These are phyloP conservation scores for Trichoderma pleuroti DNA, from an alignment of 2,329 filamentous ascomycete genomes.

Conservation along the genomic window DNA sequence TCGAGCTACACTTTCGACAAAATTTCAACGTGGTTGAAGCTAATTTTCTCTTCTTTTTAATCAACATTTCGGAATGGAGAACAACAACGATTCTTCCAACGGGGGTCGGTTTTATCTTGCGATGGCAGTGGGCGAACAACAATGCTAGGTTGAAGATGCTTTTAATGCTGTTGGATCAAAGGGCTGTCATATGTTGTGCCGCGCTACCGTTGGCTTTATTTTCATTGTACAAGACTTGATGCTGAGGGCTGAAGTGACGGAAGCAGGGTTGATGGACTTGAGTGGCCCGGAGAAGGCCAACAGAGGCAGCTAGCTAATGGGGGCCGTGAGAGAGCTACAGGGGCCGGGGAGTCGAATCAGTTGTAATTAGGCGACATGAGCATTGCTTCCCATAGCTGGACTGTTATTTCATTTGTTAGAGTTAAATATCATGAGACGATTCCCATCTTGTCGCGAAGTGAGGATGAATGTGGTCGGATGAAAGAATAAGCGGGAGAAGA, in stretches of 20 bases:
- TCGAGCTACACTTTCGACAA: not conserved
- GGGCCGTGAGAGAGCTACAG: not conserved
- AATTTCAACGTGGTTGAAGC: not conserved
- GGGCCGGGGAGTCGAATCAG: not conserved
- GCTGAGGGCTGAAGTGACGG: not conserved
- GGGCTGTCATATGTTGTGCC: slow-evolving; percentile 8
- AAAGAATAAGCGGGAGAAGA: slow-evolving; percentile 6
- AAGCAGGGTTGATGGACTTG: not conserved
- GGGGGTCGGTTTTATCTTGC: not conserved
- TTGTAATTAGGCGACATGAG: slow-evolving; percentile 15
- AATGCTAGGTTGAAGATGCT: not conserved
- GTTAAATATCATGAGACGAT: slow-evolving; percentile 12
- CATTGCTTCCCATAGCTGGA: slow-evolving; percentile 20
- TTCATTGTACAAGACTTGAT: slow-evolving; percentile 20
- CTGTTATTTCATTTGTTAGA: slow-evolving; percentile 18
- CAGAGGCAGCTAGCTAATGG: not conserved
- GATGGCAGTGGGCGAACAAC: not conserved
- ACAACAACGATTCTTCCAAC: not conserved
- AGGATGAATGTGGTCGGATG: not conserved
- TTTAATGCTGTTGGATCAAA: slow-evolving; percentile 20
- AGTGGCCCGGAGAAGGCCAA: not conserved
- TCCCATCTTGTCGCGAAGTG: not conserved
- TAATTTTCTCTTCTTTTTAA: not conserved
- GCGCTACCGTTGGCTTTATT: slow-evolving; percentile 16
- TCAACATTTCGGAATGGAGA: not conserved